A percentile compares a stretch with the other conserved stretches of the same genome.
Conservation (phyloP, 495 filamentous ascomycete genomes). For the Platismatia glauca region DNA sequence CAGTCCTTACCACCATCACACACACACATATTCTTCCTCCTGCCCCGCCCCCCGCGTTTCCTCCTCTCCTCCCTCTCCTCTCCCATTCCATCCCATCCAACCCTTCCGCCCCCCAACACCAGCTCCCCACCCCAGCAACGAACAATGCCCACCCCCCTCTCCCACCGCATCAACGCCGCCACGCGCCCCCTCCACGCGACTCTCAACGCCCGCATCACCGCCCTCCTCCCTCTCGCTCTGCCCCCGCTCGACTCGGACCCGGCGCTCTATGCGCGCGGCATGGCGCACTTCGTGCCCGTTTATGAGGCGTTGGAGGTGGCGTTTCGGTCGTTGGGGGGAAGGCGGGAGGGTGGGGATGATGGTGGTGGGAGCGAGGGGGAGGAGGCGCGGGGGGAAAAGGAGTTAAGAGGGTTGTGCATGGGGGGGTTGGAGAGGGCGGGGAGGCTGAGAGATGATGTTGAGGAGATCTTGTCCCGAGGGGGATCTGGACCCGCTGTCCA, state of each 20-base stretch:
- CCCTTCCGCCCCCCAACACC: too few relatives aligned
- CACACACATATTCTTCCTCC: too few relatives aligned
- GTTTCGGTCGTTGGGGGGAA: too few relatives aligned
- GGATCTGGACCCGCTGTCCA: too few relatives aligned
- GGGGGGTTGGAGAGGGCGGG: slow-evolving; percentile 18
- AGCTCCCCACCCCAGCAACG: neutral
- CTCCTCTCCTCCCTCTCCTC: too few relatives aligned
- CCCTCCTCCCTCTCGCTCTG: slow-evolving; percentile 37
- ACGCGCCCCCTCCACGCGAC: slow-evolving; percentile 34
- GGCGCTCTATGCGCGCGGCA: slow-evolving; percentile 33
- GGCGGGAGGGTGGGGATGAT: slow-evolving; percentile 15
- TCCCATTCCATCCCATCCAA: too few relatives aligned
- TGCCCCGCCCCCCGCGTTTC: too few relatives aligned
- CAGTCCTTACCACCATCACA: too few relatives aligned
- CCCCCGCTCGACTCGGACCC: too few relatives aligned
- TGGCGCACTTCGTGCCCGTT: slow-evolving; percentile 37
- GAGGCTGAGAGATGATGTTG: slow-evolving; percentile 21
- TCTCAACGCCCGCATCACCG: slow-evolving; percentile 40
- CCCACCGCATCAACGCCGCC: slow-evolving; percentile 9
- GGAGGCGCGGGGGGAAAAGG: neutral
- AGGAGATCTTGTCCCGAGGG: too few relatives aligned
- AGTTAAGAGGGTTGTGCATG: slow-evolving; percentile 10
- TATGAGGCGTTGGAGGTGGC: slow-evolving; percentile 42
- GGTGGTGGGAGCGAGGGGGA: neutral
- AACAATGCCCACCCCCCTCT: neutral